A percentile compares a stretch with the other conserved stretches of the same genome.
Evolutionary conservation across 2,329 filamentous ascomycete genomes (phyloP).

Genomic region (Thelonectria rubi): DNA sequence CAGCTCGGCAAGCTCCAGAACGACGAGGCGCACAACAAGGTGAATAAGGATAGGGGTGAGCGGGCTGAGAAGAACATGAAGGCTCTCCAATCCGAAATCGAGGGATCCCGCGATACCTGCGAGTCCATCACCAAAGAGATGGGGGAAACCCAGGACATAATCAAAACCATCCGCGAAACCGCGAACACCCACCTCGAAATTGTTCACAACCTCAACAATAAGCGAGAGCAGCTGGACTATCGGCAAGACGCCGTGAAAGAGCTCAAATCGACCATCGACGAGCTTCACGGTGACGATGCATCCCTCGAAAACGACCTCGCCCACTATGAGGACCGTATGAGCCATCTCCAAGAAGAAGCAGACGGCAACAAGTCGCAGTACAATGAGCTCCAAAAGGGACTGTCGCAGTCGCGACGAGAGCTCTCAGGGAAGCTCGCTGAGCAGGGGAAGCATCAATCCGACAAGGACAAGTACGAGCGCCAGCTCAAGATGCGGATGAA

Average conservation of each 20-base stretch:
- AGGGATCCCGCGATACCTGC: constrained; percentile 66
- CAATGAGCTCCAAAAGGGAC: constrained; percentile 65
- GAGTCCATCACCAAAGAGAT: constrained; percentile 68
- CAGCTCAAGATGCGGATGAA: constrained; percentile 76
- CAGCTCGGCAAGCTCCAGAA: constrained; percentile 77
- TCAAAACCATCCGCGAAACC: constrained; percentile 74
- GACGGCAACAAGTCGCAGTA: constrained; percentile 72
- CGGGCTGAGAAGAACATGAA: constrained; percentile 72
- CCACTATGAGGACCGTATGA: constrained; percentile 80
- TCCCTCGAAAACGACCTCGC: constrained; percentile 76
- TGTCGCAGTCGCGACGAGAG: constrained; percentile 55
- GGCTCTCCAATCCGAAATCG: constrained; percentile 73
- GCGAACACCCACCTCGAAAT: constrained; percentile 79
- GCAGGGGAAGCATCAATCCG: constrained; percentile 81
- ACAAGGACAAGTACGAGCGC: constrained; percentile 86
- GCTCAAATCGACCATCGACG: constrained; percentile 75
- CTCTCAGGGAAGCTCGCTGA: constrained; percentile 67
- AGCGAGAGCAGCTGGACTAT: constrained; percentile 76
- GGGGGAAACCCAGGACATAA: constrained; percentile 64
- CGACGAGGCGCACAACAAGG: constrained; percentile 79
- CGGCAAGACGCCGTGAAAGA: constrained; percentile 76
- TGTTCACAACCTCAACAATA: constrained; percentile 78
- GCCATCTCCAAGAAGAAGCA: constrained; percentile 70
- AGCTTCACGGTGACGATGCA: constrained; percentile 81
- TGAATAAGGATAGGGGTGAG: constrained; percentile 85